These are phyloP conservation scores for Sporothrix brunneoviolacea DNA, from an alignment of 2,329 filamentous ascomycete species.

Conservation along the genomic window DNA sequence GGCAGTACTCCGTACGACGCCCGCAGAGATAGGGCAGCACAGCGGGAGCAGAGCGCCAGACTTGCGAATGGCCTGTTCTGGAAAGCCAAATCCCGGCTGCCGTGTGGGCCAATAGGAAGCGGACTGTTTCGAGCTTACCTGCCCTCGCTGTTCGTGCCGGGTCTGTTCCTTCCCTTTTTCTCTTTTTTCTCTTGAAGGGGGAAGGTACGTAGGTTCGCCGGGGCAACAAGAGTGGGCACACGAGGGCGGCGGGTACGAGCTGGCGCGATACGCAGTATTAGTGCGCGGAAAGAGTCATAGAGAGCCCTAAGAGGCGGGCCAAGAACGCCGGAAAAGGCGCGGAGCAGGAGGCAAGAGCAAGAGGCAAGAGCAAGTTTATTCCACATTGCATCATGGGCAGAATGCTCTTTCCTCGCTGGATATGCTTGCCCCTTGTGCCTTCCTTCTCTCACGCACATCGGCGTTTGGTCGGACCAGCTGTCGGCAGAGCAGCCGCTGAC, in stretches of 20 bases:
- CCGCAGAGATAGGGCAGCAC: neutral
- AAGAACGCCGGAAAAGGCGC: constrained; percentile 6
- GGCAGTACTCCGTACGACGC: no score
- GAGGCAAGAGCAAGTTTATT: neutral
- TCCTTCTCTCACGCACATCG: neutral
- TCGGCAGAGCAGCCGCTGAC: neutral
- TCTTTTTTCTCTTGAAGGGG: constrained; percentile 8
- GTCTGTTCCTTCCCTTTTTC: constrained; percentile 5
- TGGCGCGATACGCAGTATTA: constrained; percentile 8
- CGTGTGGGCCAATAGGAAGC: constrained; percentile 11
- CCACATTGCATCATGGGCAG: constrained; percentile 5
- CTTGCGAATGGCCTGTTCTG: constrained; percentile 7
- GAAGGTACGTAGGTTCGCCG: constrained; percentile 10
- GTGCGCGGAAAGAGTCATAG: constrained; percentile 3
- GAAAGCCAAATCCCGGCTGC: constrained; percentile 12
- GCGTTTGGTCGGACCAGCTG: neutral
- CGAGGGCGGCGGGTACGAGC: constrained; percentile 1
- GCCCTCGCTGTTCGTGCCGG: no score
- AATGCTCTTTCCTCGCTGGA: neutral
- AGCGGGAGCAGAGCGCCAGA: no score
- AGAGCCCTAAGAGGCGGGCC: neutral
- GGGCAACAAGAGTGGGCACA: constrained; percentile 5
- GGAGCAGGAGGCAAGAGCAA: no score
- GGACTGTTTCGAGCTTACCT: constrained; percentile 8
- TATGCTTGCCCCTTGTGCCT: neutral